phyloP scores from a whole-genome alignment of 805 yeast species.

The Kodamaea nitidulidarum region DNA sequence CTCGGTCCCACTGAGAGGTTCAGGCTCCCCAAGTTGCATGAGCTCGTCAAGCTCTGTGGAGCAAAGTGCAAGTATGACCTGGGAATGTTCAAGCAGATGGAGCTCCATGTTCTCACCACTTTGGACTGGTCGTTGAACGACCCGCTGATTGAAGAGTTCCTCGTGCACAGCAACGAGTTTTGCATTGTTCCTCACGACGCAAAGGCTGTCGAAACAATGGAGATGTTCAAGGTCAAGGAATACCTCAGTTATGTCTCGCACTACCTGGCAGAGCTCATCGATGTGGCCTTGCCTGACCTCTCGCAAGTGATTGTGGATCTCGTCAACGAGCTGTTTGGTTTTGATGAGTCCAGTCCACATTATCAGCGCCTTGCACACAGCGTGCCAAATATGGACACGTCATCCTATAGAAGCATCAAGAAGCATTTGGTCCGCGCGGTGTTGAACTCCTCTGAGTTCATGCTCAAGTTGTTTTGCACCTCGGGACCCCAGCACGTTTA shows the following conservation, averaged over 20 bases:
- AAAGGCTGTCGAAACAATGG: constrained; percentile 10
- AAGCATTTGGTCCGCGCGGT: constrained; percentile 25
- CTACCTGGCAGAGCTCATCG: constrained; percentile 45
- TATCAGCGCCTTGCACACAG: constrained; percentile 7
- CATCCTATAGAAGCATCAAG: constrained; percentile 18
- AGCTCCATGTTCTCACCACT: constrained; percentile 64
- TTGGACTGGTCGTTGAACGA: constrained; percentile 70
- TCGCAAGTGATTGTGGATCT: constrained; percentile 29
- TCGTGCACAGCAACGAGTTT: constrained; percentile 31
- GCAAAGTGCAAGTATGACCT: constrained; percentile 48
- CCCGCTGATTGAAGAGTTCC: constrained; percentile 46
- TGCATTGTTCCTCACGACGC: constrained; percentile 7
- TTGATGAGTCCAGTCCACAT: constrained; percentile 7
- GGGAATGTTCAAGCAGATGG: constrained; percentile 62
- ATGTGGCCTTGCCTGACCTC: constrained; percentile 24
- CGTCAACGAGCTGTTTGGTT: constrained; percentile 14
- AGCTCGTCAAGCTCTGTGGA: constrained; percentile 70
- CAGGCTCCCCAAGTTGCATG: constrained; percentile 68
- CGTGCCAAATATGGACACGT: neutral
- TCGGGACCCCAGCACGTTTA: constrained; percentile 29
- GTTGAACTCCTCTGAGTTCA: constrained; percentile 25
- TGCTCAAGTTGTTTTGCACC: constrained; percentile 24
- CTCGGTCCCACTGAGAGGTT: constrained; percentile 70
- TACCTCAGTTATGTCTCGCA: constrained; percentile 47
- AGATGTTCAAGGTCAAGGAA: constrained; percentile 46